Conservation (phyloP, 163 green algal genomes). For the Scenedesmus sp. region DNA sequence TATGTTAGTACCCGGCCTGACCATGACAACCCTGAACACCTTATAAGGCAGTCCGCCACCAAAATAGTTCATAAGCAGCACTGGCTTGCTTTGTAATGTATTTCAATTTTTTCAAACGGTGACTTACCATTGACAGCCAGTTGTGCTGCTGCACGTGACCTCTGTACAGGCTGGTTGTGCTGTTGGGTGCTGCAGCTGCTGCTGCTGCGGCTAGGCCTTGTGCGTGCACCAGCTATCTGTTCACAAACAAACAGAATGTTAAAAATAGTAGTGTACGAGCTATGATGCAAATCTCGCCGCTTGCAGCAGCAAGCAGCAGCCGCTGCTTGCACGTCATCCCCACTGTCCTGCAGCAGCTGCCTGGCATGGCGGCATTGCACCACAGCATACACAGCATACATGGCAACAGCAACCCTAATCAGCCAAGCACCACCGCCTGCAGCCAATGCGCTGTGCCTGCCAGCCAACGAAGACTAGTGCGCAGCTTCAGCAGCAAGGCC, state of each 20-base stretch:
- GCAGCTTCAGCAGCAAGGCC: neutral
- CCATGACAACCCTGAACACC: neutral
- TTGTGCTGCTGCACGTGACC: neutral
- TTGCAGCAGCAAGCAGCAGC: neutral
- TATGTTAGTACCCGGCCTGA: neutral
- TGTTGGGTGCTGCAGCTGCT: neutral
- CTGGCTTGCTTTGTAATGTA: no score
- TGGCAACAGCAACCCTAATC: neutral
- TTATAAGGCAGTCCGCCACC: neutral
- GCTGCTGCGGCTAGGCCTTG: neutral
- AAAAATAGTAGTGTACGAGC: neutral
- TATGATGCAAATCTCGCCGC: neutral
- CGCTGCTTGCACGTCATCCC: neutral
- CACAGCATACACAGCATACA: neutral
- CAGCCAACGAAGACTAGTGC: neutral
- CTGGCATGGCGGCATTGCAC: neutral
- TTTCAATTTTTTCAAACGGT: neutral
- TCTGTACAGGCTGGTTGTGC: neutral
- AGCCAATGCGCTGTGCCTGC: neutral
- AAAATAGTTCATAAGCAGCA: neutral
- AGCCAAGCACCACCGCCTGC: neutral
- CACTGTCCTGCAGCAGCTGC: neutral
- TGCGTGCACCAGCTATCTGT: neutral
- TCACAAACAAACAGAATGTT: neutral
- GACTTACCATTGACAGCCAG: neutral